Conservation (phyloP, 2,329 filamentous ascomycete genomes). For the Pseudogymnoascus sp. region DNA sequence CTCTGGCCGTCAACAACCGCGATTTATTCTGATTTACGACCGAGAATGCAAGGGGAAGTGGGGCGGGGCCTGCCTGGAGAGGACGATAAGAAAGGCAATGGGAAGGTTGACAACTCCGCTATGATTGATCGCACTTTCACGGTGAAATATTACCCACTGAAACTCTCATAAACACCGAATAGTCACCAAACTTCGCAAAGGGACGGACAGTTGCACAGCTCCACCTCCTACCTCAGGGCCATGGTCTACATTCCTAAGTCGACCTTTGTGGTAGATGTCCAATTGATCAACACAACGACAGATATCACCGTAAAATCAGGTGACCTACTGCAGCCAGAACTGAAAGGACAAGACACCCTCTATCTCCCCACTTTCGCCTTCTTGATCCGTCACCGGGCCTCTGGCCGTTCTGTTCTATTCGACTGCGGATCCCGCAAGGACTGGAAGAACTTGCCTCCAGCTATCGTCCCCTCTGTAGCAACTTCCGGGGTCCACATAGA, state of each 20-base stretch:
- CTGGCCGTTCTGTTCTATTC: constrained; percentile 23
- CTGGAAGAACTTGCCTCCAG: constrained; percentile 26
- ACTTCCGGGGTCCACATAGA: constrained; percentile 23
- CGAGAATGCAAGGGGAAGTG: background rate
- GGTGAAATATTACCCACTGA: background rate
- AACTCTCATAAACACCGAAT: background rate
- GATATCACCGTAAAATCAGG: background rate
- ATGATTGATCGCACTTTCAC: background rate
- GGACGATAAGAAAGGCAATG: background rate
- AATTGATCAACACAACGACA: constrained; percentile 1
- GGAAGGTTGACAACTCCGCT: background rate
- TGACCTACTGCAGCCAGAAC: background rate
- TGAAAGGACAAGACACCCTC: background rate
- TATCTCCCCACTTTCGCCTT: background rate
- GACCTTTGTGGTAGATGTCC: background rate
- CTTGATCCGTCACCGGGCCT: background rate
- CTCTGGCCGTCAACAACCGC: background rate
- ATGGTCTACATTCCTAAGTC: background rate
- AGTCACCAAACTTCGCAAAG: background rate
- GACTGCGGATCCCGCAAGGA: constrained; percentile 29
- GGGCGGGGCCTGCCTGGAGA: background rate
- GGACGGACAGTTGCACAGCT: background rate
- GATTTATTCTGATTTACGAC: background rate
- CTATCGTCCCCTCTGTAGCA: constrained; percentile 18
- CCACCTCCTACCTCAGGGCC: background rate